Base-by-base conservation (phyloP, 306 rosid species). In the Urtica urens region DNA sequence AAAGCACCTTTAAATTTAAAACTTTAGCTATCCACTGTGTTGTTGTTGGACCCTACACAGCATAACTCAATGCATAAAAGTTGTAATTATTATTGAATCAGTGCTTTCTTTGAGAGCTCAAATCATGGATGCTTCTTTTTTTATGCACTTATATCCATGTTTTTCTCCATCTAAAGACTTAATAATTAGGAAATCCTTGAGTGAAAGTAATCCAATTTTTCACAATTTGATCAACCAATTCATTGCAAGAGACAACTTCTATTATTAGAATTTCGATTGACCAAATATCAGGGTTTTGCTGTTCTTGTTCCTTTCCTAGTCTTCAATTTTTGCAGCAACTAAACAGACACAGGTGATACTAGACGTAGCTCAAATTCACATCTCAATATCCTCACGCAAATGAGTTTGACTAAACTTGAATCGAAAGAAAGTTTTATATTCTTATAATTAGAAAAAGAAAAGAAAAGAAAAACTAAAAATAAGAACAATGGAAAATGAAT, bases 161-260 rank as follows among this genome's bases (percentile, higher is more conserved):
- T 49, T 37, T 33, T 27, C 48, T 62, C 42, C 33, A 54, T 40
- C 41, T 39, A 22, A 49, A 19, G 26, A 16, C 30, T 55, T 19
- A n/a, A 45, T 28, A 28, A 28, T 28, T 4, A 44, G 19, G 19
- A 38, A 61, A 63, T 42, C 40, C 40, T 9, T 17, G 51, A 25
- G 34, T 10, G 10, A 49, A 43, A 42, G 39, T 38, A 54, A 59
- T 24, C 10, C 19, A 45, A 41, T 10, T 30, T 59, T 46, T 41
- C 54, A 49, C 37, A 20, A 47, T 16, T 19, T 30, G 59, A n/a
- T 31, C 46, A 51, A 59, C n/a, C 63, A 64, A 58, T 23, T 71
- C 23, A 68, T 39, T 45, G 29, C 55, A 51, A 35, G 45, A 59
- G 50, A 17, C 45, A 48, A 20, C 59, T 53, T 46, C 21, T 21